Evolutionary conservation across 495 filamentous ascomycete genomes (phyloP).

Genomic region (Tuber microsphaerosporum): DNA sequence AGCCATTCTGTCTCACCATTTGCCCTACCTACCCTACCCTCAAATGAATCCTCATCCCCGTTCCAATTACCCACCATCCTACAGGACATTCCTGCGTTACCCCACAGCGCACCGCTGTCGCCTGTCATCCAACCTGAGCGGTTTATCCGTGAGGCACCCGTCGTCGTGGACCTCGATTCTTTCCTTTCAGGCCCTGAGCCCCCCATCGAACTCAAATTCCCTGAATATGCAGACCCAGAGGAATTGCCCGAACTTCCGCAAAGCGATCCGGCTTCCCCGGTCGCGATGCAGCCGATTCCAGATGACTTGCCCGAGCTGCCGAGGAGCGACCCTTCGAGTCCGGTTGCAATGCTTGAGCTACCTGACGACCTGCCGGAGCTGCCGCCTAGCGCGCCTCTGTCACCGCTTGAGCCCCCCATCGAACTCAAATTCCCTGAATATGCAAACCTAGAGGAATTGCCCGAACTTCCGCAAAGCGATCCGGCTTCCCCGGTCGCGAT

Average conservation of each 20-base stretch:
- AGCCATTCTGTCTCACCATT: neutral
- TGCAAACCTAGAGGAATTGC: neutral
- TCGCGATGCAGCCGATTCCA: neutral
- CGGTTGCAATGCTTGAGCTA: neutral
- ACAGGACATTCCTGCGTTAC: neutral
- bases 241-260: neutral
- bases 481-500: conserved; percentile 8
- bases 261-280: conserved; percentile 9
- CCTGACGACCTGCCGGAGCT: conserved; percentile 16
- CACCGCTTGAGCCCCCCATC: neutral
- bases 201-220: neutral
- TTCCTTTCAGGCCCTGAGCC: neutral
- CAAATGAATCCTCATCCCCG: neutral
- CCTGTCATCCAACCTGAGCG: neutral
- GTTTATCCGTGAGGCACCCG: neutral
- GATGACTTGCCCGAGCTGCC: conserved; percentile 24
- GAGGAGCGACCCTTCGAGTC: conserved; percentile 20
- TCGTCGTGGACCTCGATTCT: neutral
- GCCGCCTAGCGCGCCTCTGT: conserved; percentile 10
- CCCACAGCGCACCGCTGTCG: neutral
- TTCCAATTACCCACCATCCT: neutral
- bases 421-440: neutral
- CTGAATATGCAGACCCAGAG: neutral
- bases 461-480: neutral
- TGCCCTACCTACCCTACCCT: neutral